phyloP scores from a whole-genome alignment of 2,329 filamentous ascomycete species.

The Pseudopyrenochaeta lycopersici region DNA sequence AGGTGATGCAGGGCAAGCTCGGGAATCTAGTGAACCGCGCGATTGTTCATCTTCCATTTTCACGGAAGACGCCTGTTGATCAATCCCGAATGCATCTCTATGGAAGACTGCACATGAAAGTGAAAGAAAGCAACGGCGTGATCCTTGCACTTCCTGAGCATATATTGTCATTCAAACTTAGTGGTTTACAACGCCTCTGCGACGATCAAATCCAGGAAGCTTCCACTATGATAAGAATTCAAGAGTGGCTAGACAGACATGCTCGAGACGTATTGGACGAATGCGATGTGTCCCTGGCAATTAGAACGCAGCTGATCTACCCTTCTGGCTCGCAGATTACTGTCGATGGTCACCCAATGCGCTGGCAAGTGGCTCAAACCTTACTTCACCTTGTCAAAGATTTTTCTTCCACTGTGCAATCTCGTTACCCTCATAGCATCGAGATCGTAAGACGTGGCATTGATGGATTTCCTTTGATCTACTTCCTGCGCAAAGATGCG shows the following conservation, averaged over 20 bases:
- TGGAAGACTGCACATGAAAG: slow-evolving; percentile 51
- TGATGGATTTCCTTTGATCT: slow-evolving; percentile 63
- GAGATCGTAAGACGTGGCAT: slow-evolving; percentile 55
- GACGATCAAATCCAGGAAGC: slow-evolving; percentile 57
- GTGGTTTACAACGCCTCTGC: slow-evolving; percentile 65
- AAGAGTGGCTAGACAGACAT: slow-evolving; percentile 59
- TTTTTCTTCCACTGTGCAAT: slow-evolving; percentile 46
- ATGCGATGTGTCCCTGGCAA: slow-evolving; percentile 57
- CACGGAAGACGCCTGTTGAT: slow-evolving; percentile 57
- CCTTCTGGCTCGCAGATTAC: slow-evolving; percentile 52
- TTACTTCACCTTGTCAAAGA: slow-evolving; percentile 43
- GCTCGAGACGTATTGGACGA: slow-evolving; percentile 73
- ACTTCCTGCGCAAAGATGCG: slow-evolving; percentile 60
- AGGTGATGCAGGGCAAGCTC: slow-evolving; percentile 64
- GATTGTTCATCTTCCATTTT: slow-evolving; percentile 67
- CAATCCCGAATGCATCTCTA: slow-evolving; percentile 43
- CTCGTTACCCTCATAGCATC: slow-evolving; percentile 56
- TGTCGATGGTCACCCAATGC: slow-evolving; percentile 52
- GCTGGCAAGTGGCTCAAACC: slow-evolving; percentile 51
- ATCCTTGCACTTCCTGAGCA: slow-evolving; percentile 71
- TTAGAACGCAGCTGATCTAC: slow-evolving; percentile 55
- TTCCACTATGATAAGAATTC: slow-evolving; percentile 59
- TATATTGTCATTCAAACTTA: slow-evolving; percentile 70
- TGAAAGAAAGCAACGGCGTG: slow-evolving; percentile 58
- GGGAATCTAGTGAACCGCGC: slow-evolving; percentile 64